Evolutionary conservation across 352 stramenopile genomes (phyloP).

Genomic region (Globisporangium abappressorium): DNA sequence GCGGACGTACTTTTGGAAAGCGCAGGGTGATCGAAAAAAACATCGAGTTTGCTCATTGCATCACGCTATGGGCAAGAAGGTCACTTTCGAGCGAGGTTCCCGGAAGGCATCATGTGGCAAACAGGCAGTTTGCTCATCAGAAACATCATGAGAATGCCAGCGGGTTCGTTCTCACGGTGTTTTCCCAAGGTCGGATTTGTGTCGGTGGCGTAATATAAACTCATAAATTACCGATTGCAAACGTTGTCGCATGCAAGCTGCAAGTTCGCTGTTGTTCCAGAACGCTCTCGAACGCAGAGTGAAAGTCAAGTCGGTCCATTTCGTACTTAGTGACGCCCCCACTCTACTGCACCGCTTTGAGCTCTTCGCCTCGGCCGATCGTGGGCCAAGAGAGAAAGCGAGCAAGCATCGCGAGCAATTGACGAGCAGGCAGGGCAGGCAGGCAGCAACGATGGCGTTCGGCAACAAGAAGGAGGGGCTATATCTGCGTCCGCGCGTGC

Average conservation of each 20-base stretch:
- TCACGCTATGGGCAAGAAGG: too few relatives aligned
- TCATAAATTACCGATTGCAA: neutral
- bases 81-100: too few relatives aligned
- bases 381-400: neutral
- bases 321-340: slow-evolving; percentile 1
- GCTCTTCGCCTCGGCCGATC: neutral
- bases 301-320: neutral
- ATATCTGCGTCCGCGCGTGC: slow-evolving; percentile 50
- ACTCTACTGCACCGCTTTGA: neutral
- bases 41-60: too few relatives aligned
- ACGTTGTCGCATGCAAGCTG: neutral
- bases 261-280: slow-evolving; percentile 3
- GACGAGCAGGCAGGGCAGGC: neutral
- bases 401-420: neutral
- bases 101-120: too few relatives aligned
- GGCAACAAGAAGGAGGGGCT: slow-evolving; percentile 46
- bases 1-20: too few relatives aligned
- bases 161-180: too few relatives aligned
- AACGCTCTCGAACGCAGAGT: slow-evolving; percentile 7
- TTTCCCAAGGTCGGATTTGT: neutral
- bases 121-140: too few relatives aligned
- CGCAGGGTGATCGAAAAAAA: too few relatives aligned
- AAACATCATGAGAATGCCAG: too few relatives aligned
- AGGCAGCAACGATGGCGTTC: slow-evolving; percentile 27
- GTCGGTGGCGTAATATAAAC: neutral